These are phyloP conservation scores for Apostasia shenzhenica DNA, from an alignment of 106 monocot species.

Conservation along the genomic window DNA sequence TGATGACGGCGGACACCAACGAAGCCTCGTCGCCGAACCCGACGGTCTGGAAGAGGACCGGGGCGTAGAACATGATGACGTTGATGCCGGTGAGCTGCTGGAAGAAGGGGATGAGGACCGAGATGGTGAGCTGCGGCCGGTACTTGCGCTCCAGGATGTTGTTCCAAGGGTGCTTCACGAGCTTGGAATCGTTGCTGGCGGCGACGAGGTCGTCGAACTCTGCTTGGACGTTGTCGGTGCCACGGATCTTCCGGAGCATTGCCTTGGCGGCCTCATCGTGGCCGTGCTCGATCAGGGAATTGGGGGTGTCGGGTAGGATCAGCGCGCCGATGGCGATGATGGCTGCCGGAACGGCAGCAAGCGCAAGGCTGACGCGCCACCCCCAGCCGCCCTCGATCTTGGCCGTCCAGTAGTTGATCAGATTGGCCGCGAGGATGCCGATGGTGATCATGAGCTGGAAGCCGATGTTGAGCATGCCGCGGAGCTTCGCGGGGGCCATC, in stretches of 20 bases:
- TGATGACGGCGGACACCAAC: neutral
- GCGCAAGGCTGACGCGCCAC: constrained; percentile 58
- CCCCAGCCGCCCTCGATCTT: constrained; percentile 65
- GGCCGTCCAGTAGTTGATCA: constrained; percentile 53
- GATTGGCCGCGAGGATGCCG: constrained; percentile 54
- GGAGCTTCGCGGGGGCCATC: constrained; percentile 54
- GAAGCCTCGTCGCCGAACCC: neutral
- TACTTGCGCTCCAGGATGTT: neutral
- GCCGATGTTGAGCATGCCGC: constrained; percentile 62
- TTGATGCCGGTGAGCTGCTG: constrained; percentile 16
- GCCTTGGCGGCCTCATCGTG: neutral
- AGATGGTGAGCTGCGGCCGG: constrained; percentile 5
- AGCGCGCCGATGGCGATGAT: constrained; percentile 66
- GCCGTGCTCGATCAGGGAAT: neutral
- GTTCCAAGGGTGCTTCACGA: neutral
- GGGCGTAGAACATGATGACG: constrained; percentile 12
- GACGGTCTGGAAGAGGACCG: constrained; percentile 7
- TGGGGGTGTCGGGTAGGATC: constrained; percentile 42
- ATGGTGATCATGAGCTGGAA: constrained; percentile 77
- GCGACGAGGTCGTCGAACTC: neutral
- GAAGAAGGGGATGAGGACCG: neutral
- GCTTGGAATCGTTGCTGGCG: neutral
- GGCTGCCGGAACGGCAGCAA: constrained; percentile 49
- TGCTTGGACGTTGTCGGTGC: neutral
- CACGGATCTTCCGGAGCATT: neutral